These are phyloP conservation scores for Ceratopteris richardii DNA, from an alignment of 75 land plant species.

Conservation along the genomic window DNA sequence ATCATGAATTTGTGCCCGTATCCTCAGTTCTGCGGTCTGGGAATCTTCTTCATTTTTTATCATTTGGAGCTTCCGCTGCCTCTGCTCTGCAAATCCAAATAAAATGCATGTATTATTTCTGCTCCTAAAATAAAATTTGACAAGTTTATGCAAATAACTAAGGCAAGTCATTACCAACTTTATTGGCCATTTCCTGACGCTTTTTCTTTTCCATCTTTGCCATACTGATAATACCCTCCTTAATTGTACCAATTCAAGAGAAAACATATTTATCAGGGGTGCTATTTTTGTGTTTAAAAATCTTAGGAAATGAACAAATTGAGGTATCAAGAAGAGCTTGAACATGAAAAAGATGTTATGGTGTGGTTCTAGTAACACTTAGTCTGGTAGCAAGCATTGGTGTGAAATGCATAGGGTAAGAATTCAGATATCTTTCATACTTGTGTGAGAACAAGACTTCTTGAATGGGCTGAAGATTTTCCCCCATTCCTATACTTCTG, in stretches of 20 bases:
- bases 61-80: conserved; percentile 50
- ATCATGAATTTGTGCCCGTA: conserved; percentile 33
- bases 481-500: too few species aligned
- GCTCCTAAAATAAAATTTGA: background rate
- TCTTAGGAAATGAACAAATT: too few species aligned
- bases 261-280: too few species aligned
- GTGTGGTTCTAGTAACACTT: too few species aligned
- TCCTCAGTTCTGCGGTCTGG: conserved; percentile 46
- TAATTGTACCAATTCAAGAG: conserved; percentile 4
- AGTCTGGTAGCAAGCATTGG: too few species aligned
- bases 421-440: too few species aligned
- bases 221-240: conserved; percentile 67
- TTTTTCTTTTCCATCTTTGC: conserved; percentile 47
- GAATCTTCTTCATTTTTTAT: conserved; percentile 59
- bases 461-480: too few species aligned
- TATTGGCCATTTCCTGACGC: conserved; percentile 49
- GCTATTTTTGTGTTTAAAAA: too few species aligned
- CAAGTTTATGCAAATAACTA: background rate
- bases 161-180: conserved; percentile 32
- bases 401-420: too few species aligned
- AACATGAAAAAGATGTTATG: too few species aligned
- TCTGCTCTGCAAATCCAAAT: conserved; percentile 41
- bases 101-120: background rate
- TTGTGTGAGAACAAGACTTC: too few species aligned
- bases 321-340: too few species aligned